Conservation (phyloP, 1,284 basidiomycete genomes). For the Phylloboletellus chloephorus region DNA sequence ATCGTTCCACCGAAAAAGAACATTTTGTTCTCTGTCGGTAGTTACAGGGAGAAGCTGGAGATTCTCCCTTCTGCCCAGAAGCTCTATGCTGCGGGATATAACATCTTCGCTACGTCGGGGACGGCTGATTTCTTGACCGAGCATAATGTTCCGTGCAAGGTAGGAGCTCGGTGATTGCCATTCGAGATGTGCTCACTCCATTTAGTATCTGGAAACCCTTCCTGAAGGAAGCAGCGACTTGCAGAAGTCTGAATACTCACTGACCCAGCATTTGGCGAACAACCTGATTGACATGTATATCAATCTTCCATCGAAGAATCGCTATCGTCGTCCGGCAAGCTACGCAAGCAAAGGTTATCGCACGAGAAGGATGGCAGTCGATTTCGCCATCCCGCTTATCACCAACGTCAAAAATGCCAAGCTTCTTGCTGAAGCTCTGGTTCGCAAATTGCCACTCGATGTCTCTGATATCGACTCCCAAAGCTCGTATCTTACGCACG, state of each 20-base stretch:
- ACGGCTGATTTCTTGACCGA: constrained; percentile 94
- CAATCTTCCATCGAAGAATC: constrained; percentile 97
- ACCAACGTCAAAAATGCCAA: constrained; percentile 99
- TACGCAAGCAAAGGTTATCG: constrained; percentile 97
- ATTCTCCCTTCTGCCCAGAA: constrained; percentile 96
- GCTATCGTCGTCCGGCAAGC: constrained; percentile 94
- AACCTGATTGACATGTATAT: constrained; percentile 99
- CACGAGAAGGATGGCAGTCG: constrained; percentile 98
- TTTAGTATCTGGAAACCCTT: constrained; percentile 84
- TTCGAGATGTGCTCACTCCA: constrained; percentile 7
- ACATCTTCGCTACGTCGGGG: constrained; percentile 95
- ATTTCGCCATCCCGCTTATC: constrained; percentile 95
- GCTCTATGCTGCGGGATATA: constrained; percentile 90
- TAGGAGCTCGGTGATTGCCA: constrained; percentile 27
- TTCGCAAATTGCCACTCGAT: constrained; percentile 82
- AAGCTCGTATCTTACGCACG: constrained; percentile 87
- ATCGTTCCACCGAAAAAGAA: constrained; percentile 95
- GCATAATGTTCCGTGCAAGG: constrained; percentile 82
- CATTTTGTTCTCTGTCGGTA: constrained; percentile 90
- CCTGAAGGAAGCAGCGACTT: constrained; percentile 68
- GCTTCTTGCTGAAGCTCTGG: constrained; percentile 91
- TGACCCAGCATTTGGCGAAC: constrained; percentile 92
- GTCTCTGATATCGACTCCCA: constrained; percentile 93
- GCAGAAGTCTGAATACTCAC: constrained; percentile 93
- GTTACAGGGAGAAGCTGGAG: constrained; percentile 97